phyloP scores from a whole-genome alignment of 805 yeast genomes.

The Candida tibetensis region DNA sequence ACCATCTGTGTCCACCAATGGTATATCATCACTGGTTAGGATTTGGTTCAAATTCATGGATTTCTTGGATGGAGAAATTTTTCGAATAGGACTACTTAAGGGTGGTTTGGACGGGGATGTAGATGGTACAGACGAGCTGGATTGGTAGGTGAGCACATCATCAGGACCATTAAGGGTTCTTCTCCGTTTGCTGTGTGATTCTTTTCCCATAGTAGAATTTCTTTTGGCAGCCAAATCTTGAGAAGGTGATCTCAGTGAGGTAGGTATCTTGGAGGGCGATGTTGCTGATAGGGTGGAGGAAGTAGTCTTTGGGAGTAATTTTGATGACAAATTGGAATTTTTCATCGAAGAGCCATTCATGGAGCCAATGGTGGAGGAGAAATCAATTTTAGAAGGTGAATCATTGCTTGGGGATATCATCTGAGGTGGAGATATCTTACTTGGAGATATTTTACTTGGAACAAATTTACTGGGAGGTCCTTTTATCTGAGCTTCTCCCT shows the following conservation, averaged over 20 bases:
- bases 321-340: neutral
- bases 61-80: constrained; percentile 41
- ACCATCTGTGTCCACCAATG: constrained; percentile 1
- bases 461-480: neutral
- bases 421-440: neutral
- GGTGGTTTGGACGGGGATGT: constrained; percentile 3
- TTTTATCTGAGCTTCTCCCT: neutral
- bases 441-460: neutral
- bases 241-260: neutral
- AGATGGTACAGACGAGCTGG: neutral
- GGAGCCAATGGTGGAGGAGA: neutral
- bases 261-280: neutral
- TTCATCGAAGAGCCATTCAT: neutral
- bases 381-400: neutral
- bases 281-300: no score
- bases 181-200: constrained; percentile 27
- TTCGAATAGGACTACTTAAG: constrained; percentile 19
- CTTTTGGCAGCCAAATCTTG: constrained; percentile 1
- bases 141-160: constrained; percentile 19
- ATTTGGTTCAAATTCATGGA: constrained; percentile 35
- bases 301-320: neutral
- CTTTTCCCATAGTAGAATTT: neutral
- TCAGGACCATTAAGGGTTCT: constrained; percentile 43
- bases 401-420: neutral
- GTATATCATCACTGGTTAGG: constrained; percentile 16